Percentiles rank a stretch among this genome's conserved stretches.
phyloP scores from a whole-genome alignment of 129 eudicot genomes.

The Pseudognaphalium luteoalbum region DNA sequence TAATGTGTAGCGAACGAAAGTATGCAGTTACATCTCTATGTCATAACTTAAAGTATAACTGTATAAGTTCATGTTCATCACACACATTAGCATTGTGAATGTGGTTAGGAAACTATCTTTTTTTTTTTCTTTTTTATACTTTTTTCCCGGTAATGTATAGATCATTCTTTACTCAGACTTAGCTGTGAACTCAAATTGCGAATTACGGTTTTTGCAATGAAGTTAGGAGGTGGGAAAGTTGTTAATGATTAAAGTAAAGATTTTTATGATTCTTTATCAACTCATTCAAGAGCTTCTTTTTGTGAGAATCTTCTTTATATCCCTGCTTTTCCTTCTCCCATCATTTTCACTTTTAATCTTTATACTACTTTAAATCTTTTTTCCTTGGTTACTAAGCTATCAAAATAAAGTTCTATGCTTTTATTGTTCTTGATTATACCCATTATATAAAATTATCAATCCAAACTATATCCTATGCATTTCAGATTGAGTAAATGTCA shows the following conservation, averaged over 20 bases:
- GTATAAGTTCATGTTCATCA: not conserved
- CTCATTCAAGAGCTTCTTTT: conserved; percentile 13
- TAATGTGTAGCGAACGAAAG: not conserved
- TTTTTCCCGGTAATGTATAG: not conserved
- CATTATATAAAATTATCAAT: conserved; percentile 4
- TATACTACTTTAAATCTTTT: conserved; percentile 30
- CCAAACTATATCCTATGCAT: conserved; percentile 16
- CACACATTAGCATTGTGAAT: not conserved
- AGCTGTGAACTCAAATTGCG: conserved; percentile 4
- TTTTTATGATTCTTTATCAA: conserved; percentile 33
- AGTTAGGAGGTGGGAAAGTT: conserved; percentile 36
- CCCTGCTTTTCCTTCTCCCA: conserved; percentile 41
- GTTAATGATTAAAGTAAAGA: conserved; percentile 32
- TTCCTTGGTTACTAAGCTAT: conserved; percentile 44
- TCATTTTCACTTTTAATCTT: conserved; percentile 38
- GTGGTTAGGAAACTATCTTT: not conserved
- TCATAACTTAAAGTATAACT: not conserved
- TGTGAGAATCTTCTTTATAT: conserved; percentile 62
- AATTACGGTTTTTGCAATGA: conserved; percentile 15
- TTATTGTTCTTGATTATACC: conserved; percentile 24
- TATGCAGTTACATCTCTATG: not conserved
- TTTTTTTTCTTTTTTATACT: not conserved
- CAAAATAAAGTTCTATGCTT: conserved; percentile 23
- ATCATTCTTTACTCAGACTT: not conserved
- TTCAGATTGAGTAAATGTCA: conserved; percentile 56